Evolutionary conservation across 1,139 yeast genomes (phyloP).

Genomic region (Taphrina sp.): DNA sequence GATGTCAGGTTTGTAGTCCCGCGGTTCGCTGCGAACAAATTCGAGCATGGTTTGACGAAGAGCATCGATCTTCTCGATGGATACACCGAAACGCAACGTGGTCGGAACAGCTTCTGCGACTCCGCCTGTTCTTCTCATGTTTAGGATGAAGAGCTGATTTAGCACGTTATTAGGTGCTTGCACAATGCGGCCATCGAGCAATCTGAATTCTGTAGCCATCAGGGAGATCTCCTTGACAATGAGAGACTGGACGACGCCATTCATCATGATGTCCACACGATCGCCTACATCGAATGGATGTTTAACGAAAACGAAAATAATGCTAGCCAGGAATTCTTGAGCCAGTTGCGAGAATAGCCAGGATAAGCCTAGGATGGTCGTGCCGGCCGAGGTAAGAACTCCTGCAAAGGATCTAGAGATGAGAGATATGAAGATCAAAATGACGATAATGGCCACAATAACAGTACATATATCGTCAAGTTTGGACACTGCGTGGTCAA

Average conservation of each 20-base stretch:
- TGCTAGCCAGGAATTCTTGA: slow-evolving; percentile 47
- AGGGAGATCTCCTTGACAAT: slow-evolving; percentile 45
- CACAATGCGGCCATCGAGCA: slow-evolving; percentile 41
- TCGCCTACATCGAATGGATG: slow-evolving; percentile 51
- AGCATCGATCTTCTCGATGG: slow-evolving; percentile 44
- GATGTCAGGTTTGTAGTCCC: slow-evolving; percentile 46
- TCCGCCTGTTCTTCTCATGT: slow-evolving; percentile 46
- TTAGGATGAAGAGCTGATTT: slow-evolving; percentile 47
- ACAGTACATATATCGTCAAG: slow-evolving; percentile 46
- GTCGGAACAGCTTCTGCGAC: slow-evolving; percentile 39
- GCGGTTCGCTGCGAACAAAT: slow-evolving; percentile 44
- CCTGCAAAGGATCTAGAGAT: slow-evolving; percentile 48
- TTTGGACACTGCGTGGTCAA: slow-evolving; percentile 49
- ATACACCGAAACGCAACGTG: slow-evolving; percentile 43
- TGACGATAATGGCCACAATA: slow-evolving; percentile 44
- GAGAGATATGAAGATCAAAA: slow-evolving; percentile 48
- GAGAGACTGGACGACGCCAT: slow-evolving; percentile 38
- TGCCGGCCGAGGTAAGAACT: slow-evolving; percentile 49
- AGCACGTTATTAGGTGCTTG: slow-evolving; percentile 48
- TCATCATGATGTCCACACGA: slow-evolving; percentile 42
- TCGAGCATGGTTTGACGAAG: slow-evolving; percentile 42
- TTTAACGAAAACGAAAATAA: slow-evolving; percentile 49
- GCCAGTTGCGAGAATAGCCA: slow-evolving; percentile 47
- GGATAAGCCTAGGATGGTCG: slow-evolving; percentile 47
- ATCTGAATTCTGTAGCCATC: slow-evolving; percentile 46